Evolutionary conservation across 1,284 basidiomycete genomes (phyloP).

Genomic region (Leucoagaricus sp.): DNA sequence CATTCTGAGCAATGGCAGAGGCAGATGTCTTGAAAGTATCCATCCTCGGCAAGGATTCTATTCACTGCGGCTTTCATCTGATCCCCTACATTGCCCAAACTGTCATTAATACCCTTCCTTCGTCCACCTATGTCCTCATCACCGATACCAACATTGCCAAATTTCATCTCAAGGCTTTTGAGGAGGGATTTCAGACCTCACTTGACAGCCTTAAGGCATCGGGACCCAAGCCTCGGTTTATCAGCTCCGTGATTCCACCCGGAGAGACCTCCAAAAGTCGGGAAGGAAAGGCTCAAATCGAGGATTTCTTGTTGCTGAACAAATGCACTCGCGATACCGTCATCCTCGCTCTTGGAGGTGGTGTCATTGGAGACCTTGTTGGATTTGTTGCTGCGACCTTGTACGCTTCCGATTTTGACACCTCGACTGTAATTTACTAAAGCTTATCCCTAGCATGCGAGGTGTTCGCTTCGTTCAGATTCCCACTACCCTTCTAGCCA

Average conservation of each 20-base stretch:
- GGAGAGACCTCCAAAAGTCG: constrained; percentile 94
- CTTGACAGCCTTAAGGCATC: constrained; percentile 23
- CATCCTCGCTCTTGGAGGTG: constrained; percentile 92
- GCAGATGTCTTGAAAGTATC: constrained; percentile 69
- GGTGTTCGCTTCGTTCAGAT: constrained; percentile 92
- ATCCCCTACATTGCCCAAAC: constrained; percentile 84
- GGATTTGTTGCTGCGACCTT: constrained; percentile 99
- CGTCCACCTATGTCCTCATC: constrained; percentile 91
- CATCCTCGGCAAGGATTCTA: constrained; percentile 86
- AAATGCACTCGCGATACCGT: constrained; percentile 94
- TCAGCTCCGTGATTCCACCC: constrained; percentile 82
- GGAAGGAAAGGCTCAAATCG: constrained; percentile 90
- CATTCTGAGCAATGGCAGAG: constrained; percentile 23
- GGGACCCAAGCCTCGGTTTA: constrained; percentile 60
- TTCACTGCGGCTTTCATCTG: constrained; percentile 92
- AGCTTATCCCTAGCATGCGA: constrained; percentile 37
- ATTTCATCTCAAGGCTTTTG: constrained; percentile 73
- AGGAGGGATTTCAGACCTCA: constrained; percentile 59
- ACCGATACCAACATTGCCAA: constrained; percentile 90
- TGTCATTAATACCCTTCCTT: constrained; percentile 72
- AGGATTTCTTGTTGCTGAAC: constrained; percentile 90
- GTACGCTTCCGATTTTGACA: constrained; percentile 48
- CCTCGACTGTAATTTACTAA: neutral
- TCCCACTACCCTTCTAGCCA: constrained; percentile 94
- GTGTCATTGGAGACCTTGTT: constrained; percentile 94